Evolutionary conservation across 179 eudicot genomes (phyloP), one percentile per base, ranked within the genome.

Genomic region (Carnegiea gigantea): DNA sequence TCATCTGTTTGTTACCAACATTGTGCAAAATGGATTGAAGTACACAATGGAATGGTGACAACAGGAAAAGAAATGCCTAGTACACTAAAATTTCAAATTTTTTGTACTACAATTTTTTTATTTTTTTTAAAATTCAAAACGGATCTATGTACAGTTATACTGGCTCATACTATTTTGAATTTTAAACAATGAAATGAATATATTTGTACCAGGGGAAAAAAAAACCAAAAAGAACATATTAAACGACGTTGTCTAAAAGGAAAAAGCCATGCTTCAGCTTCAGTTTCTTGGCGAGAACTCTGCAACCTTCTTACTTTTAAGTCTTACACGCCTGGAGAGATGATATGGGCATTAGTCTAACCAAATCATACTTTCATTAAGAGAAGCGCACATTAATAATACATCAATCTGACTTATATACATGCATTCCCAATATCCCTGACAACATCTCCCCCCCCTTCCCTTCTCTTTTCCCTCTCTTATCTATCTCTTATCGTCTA

Each of bases 331-430:
- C 68, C 83, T 48, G 79, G 68, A 81, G 70, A 79, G 62, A 79
- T 30, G 30, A 65, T 67, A 74, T 74, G 21, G 70, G 36, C 44
- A 78, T 75, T 44, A 70, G 78, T 77, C 14, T 23, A 80, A 77
- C 81, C 36, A 14, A 77, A 33, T 17, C 73, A 65, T 75, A 54
- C 46, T 72, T 80, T 77, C 77, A 81, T 80, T 78, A 10, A 85
- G 67, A 85, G 44, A 82, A 77, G 53, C 77, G 76, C 30, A 26
- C 85, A 53, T 23, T 70, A 60, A 74, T 81, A 84, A 79, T 78
- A 77, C 82, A 78, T 44, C 60, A 54, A 15, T 40, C 44, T 40
- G 0, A 5, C 44, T 5, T 40, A 40, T 40, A 40, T 40, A 40
- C 44, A 40, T 40, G 44, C 44, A 40, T 2, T 40, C 44, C 8